Conservation (phyloP, 495 filamentous ascomycete genomes). For the Paragyromitra xinjiangensis region DNA sequence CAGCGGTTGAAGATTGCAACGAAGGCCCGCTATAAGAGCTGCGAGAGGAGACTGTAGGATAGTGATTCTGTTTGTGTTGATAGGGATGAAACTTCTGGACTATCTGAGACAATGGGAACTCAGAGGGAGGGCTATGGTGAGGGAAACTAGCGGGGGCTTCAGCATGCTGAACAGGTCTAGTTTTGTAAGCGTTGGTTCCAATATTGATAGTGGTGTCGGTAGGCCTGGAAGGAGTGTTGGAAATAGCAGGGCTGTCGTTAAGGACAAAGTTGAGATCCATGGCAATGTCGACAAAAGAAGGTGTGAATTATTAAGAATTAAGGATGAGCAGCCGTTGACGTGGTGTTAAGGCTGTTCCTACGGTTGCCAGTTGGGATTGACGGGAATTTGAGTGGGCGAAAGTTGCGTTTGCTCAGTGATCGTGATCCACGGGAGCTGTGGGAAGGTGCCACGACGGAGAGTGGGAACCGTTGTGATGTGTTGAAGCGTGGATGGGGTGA, state of each 20-base stretch:
- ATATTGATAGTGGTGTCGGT: constrained; percentile 39
- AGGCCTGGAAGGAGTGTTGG: constrained; percentile 28
- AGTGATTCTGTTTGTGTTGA: constrained; percentile 32
- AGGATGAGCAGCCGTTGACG: constrained; percentile 47
- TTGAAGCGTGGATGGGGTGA: constrained; percentile 47
- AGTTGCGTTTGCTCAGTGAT: constrained; percentile 52
- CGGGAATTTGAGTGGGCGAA: constrained; percentile 36
- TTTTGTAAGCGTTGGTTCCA: constrained; percentile 27
- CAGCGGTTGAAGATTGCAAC: constrained; percentile 50
- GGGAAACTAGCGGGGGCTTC: constrained; percentile 34
- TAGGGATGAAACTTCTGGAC: constrained; percentile 28
- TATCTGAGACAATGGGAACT: constrained; percentile 28
- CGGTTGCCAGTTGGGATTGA: constrained; percentile 47
- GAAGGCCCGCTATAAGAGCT: constrained; percentile 54
- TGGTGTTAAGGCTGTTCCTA: constrained; percentile 40
- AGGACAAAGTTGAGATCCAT: constrained; percentile 54
- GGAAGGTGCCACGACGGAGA: constrained; percentile 50
- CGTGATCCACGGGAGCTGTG: constrained; percentile 53
- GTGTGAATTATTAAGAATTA: constrained; percentile 26
- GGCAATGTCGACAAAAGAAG: constrained; percentile 21
- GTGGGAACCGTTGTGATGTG: constrained; percentile 48
- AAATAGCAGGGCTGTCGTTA: constrained; percentile 38
- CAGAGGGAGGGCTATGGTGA: constrained; percentile 32
- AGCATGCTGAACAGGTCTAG: constrained; percentile 30
- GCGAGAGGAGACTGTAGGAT: constrained; percentile 47